Percentiles rank a stretch among this genome's conserved stretches.
phyloP scores from a whole-genome alignment of 371 early-diverging fungal species.

The Zychaea mexicana region DNA sequence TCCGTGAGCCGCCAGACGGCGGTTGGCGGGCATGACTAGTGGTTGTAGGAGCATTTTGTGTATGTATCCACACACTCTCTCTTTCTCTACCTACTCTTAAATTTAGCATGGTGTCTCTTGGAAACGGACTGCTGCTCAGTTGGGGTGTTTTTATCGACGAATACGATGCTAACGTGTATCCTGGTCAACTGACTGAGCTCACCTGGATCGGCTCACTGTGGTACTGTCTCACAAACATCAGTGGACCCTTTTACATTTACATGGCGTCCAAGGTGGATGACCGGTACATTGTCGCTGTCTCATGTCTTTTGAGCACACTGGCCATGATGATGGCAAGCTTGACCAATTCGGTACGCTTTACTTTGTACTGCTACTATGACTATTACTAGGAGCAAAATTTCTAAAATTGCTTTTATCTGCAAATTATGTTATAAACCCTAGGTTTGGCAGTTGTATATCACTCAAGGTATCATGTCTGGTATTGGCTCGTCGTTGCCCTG shows the following conservation, averaged over 20 bases:
- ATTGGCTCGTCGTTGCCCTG: constrained; percentile 13
- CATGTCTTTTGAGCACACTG: constrained; percentile 48
- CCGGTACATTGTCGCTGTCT: constrained; percentile 10
- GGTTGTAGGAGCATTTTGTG: constrained; percentile 47
- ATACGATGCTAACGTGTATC: constrained; percentile 34
- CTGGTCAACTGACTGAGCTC: constrained; percentile 29
- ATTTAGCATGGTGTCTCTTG: no score
- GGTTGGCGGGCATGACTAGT: constrained; percentile 39
- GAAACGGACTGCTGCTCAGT: no score
- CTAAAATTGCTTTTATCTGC: not conserved
- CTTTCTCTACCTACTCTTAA: not conserved
- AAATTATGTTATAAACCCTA: not conserved
- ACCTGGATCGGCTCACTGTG: constrained; percentile 51
- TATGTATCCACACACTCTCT: not conserved
- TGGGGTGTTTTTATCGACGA: constrained; percentile 39
- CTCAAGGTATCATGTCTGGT: constrained; percentile 23
- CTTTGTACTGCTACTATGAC: not conserved
- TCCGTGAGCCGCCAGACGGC: constrained; percentile 30
- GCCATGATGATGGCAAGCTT: constrained; percentile 34
- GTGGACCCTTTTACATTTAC: constrained; percentile 43
- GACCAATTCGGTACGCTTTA: constrained; percentile 9
- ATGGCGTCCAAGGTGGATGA: constrained; percentile 37
- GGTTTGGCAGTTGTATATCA: constrained; percentile 28
- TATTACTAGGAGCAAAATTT: not conserved
- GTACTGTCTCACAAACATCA: constrained; percentile 28